phyloP scores from a whole-genome alignment of 1,139 yeast genomes.

The Blastobotrys elegans region DNA sequence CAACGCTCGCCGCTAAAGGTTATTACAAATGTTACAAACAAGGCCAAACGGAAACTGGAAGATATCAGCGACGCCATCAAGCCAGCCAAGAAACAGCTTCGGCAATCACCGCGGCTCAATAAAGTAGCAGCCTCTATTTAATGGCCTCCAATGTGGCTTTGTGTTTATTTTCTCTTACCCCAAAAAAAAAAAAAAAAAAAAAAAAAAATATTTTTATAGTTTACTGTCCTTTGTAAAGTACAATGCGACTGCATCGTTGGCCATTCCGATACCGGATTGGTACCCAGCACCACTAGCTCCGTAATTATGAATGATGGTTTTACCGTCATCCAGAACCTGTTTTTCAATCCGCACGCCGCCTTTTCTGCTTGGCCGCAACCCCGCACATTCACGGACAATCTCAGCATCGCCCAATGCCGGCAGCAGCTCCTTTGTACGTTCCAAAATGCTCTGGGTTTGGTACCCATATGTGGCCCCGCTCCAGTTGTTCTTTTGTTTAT shows the following conservation, averaged over 20 bases:
- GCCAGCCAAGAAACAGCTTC: not conserved
- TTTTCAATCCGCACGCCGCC: slow-evolving; percentile 64
- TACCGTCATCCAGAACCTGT: slow-evolving; percentile 37
- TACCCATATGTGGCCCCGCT: slow-evolving; percentile 48
- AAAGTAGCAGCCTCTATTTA: not conserved
- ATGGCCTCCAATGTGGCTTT: not conserved
- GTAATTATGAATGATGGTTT: slow-evolving; percentile 53
- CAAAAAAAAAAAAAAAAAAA: not conserved
- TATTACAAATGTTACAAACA: slow-evolving; percentile 3
- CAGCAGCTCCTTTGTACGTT: slow-evolving; percentile 48
- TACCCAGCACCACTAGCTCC: slow-evolving; percentile 79
- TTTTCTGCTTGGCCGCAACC: slow-evolving; percentile 62
- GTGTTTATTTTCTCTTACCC: not conserved
- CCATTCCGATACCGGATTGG: slow-evolving; percentile 69
- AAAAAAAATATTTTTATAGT: slow-evolving; percentile 8
- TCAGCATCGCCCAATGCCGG: slow-evolving; percentile 49
- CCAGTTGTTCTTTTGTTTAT: slow-evolving; percentile 54
- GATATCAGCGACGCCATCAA: not conserved
- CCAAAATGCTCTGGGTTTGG: slow-evolving; percentile 55
- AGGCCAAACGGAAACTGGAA: slow-evolving; percentile 2
- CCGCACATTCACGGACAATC: slow-evolving; percentile 57
- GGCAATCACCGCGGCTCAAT: not conserved
- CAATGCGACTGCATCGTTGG: slow-evolving; percentile 42
- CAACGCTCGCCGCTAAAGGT: not conserved
- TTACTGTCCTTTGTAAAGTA: slow-evolving; percentile 16